Base-by-base conservation (phyloP, 1,284 basidiomycete genomes). In the Exsudoporus floridanus region DNA sequence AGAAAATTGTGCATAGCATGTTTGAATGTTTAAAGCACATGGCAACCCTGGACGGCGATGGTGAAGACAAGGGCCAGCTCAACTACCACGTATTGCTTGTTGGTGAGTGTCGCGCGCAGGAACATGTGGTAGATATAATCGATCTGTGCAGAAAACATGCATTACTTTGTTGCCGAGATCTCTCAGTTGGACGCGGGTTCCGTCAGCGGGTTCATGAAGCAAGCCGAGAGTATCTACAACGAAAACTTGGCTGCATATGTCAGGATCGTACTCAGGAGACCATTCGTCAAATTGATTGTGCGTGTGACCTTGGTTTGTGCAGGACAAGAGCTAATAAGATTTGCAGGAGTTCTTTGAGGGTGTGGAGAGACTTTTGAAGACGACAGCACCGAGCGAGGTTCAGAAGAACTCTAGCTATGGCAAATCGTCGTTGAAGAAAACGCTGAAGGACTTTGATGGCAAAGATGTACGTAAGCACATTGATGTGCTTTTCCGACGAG, bases 41-140 rank as follows among this genome's bases (percentile, higher is more conserved):
- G 82, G 94, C 94, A 10, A 96, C 94, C 69, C 75, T 94, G 75
- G 89, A 93, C 52, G 89, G 89, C 1, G 91, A 90, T 60, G 87
- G 84, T 0, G 94, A 97, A 63, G 96, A 96, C 72, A 99, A 99
- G 71, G 94, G 94, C 1, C 92, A 96, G 67, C 78, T 98, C 49
- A 98, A 98, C 69, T 97, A 95, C 64, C 92, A 97, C 66, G 92
- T 98, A 60, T 88, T 98, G 62, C 79, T 99, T 59, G 92, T 98
- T 55, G 94, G 94, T 94, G 60, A 63, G 88, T 77, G 33, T n/a
- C 33, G 18, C 16, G 23, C 2, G 10, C 9, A 35, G 42, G 6
- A 42, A 47, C 16, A 19, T 44, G 19, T 49, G 49, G 28, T 30
- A 37, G 4, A 28, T 19, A 37, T 50, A 51, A 57, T 46, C 35